phyloP scores from a whole-genome alignment of 257 asterid species.

The Striga asiatica region DNA sequence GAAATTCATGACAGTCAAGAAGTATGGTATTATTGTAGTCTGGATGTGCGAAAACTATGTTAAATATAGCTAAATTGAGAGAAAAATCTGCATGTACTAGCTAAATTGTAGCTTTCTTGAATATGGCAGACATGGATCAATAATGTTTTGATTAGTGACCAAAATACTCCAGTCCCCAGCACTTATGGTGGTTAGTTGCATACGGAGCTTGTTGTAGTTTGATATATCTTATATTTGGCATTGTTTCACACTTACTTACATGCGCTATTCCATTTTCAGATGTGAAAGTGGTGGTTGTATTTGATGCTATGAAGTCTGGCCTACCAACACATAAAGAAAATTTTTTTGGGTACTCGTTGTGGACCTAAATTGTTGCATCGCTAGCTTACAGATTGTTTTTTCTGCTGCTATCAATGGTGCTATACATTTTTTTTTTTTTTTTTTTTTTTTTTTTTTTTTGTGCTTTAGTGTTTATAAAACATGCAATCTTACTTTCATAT shows the following conservation, averaged over 20 bases:
- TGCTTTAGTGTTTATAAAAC: too few species aligned
- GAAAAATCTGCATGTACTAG: neutral
- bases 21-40: too few species aligned
- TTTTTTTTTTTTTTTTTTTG: too few species aligned
- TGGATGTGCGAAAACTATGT: too few species aligned
- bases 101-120: too few species aligned
- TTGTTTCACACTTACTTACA: slow-evolving; percentile 10
- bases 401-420: neutral
- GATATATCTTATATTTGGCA: slow-evolving; percentile 6
- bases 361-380: slow-evolving; percentile 6
- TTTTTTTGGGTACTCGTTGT: slow-evolving; percentile 62
- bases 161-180: too few species aligned
- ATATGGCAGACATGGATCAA: too few species aligned
- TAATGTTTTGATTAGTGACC: too few species aligned
- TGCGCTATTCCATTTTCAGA: slow-evolving; percentile 42
- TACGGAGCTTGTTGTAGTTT: neutral
- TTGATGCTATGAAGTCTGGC: slow-evolving; percentile 97
- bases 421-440: too few species aligned
- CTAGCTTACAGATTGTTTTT: neutral
- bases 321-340: slow-evolving; percentile 70
- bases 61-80: too few species aligned
- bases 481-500: too few species aligned
- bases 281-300: slow-evolving; percentile 95
- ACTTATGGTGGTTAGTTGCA: neutral
- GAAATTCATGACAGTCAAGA: too few species aligned